These are phyloP conservation scores for Trapa incisa DNA, from an alignment of 345 rosid genomes.

Conservation along the genomic window DNA sequence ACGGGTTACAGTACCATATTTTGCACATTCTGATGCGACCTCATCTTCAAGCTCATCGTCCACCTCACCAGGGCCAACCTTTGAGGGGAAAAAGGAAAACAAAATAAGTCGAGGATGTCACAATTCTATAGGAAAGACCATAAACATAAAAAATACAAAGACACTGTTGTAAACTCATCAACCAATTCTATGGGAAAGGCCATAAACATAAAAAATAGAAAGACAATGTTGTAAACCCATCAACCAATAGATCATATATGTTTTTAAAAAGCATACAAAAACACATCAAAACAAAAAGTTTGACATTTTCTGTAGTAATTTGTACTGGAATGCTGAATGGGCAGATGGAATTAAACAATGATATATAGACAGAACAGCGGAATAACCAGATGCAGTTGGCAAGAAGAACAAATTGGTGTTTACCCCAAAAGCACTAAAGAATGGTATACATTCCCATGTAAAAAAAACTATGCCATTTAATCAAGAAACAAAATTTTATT, in stretches of 20 bases:
- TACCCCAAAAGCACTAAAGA: neutral
- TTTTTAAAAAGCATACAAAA: neutral
- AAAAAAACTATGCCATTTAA: neutral
- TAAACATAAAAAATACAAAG: neutral
- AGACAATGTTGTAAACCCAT: neutral
- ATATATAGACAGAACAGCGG: neutral
- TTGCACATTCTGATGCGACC: conserved; percentile 87
- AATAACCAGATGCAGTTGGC: neutral
- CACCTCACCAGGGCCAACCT: conserved; percentile 99
- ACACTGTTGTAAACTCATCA: neutral
- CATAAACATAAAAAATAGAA: neutral
- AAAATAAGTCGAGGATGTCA: neutral
- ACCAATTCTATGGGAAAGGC: neutral
- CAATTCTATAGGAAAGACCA: neutral
- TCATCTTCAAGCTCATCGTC: conserved; percentile 96
- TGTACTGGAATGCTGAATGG: neutral
- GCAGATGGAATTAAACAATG: neutral
- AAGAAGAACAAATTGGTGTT: neutral
- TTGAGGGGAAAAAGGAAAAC: conserved; percentile 10
- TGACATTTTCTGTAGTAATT: neutral
- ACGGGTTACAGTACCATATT: conserved; percentile 79
- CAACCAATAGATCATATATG: neutral
- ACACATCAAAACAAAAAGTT: neutral
- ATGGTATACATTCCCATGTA: neutral
- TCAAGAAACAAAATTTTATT: neutral